A percentile compares a stretch with the other conserved stretches of the same genome.
Conservation (phyloP, 805 yeast species). For the Komagataella pastoris region DNA sequence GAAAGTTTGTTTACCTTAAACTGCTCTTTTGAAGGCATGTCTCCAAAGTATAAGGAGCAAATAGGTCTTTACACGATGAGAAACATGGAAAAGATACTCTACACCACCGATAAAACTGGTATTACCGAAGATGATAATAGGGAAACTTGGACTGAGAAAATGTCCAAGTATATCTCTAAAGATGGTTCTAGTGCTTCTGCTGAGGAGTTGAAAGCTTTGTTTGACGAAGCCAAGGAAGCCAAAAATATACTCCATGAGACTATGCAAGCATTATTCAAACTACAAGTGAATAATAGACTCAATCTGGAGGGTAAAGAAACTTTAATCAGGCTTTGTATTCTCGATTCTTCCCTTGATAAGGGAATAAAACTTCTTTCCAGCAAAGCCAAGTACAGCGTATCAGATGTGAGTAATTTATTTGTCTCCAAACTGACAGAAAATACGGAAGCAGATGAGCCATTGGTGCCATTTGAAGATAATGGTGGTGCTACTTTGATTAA, state of each 20-base stretch:
- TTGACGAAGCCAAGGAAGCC: conserved; percentile 26
- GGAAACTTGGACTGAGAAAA: conserved; percentile 7
- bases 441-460: background rate
- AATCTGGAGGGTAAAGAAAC: conserved; percentile 65
- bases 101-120: conserved; percentile 6
- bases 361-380: conserved; percentile 20
- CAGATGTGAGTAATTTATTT: background rate
- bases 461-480: background rate
- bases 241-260: conserved; percentile 31
- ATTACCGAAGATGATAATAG: conserved; percentile 1
- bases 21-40: conserved; percentile 47
- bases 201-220: conserved; percentile 10
- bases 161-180: background rate
- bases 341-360: conserved; percentile 58
- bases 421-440: background rate
- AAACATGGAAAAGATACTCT: conserved; percentile 56
- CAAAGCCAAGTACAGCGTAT: background rate
- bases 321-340: conserved; percentile 49
- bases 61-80: conserved; percentile 72
- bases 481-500: background rate
- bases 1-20: conserved; percentile 55
- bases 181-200: conserved; percentile 1
- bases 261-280: conserved; percentile 41
- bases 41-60: conserved; percentile 50
- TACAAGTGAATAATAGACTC: conserved; percentile 41